These are phyloP conservation scores for Colletotrichum sp. DNA, from an alignment of 2,329 filamentous ascomycete genomes.

Conservation along the genomic window DNA sequence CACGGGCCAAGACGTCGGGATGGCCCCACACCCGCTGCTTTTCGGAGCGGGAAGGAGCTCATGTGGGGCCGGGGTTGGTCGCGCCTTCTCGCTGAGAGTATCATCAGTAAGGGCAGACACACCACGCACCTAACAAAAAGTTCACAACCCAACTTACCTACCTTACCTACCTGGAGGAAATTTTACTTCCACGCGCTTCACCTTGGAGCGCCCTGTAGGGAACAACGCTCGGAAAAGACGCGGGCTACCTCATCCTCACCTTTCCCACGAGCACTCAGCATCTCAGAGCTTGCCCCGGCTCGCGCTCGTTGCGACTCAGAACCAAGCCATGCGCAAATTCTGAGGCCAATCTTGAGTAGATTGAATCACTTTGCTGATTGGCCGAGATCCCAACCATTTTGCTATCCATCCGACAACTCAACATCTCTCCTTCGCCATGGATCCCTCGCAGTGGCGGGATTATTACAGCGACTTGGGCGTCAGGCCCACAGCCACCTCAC, in stretches of 20 bases:
- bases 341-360: too few relatives aligned
- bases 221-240: neutral
- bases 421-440: rapidly evolving
- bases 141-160: neutral
- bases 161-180: neutral
- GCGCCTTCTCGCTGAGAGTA: neutral
- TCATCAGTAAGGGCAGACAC: rapidly evolving
- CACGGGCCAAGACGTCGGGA: neutral
- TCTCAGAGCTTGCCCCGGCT: rapidly evolving
- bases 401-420: rapidly evolving
- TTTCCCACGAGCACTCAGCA: rapidly evolving
- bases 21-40: neutral
- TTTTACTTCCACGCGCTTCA: neutral
- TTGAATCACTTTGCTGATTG: neutral
- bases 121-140: neutral
- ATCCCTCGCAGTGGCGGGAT: neutral
- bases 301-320: neutral
- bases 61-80: neutral
- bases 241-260: neutral
- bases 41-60: neutral
- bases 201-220: rapidly evolving
- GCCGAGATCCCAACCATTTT: neutral
- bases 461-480: neutral
- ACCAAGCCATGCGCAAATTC: too few relatives aligned
- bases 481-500: neutral